Evolutionary conservation across 1,284 basidiomycete species (phyloP).

Genomic region (Pyrrhoderma noxium): DNA sequence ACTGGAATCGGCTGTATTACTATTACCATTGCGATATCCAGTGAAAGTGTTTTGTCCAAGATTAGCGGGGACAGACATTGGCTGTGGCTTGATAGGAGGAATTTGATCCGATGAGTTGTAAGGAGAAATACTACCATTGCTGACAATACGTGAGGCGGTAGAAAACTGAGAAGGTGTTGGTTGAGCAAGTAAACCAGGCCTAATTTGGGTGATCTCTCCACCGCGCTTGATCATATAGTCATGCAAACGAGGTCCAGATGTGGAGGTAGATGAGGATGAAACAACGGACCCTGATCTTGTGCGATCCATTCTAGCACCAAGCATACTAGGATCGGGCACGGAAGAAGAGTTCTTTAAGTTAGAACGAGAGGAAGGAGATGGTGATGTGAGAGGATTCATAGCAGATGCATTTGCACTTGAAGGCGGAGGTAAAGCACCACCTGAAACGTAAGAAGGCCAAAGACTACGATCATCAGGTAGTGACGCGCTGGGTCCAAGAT

Average conservation of each 20-base stretch:
- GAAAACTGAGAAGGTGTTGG: conserved; percentile 23
- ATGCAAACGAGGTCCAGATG: conserved; percentile 51
- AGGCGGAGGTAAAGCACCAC: conserved; percentile 58
- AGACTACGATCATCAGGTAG: conserved; percentile 88
- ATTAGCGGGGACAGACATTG: conserved; percentile 12
- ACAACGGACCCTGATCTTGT: conserved; percentile 34
- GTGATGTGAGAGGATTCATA: conserved; percentile 6
- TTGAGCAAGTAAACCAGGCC: conserved; percentile 20
- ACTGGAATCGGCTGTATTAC: conserved; percentile 23
- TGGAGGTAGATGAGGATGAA: conserved; percentile 27
- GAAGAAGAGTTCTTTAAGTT: conserved; percentile 9
- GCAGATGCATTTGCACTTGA: conserved; percentile 20
- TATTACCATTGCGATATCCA: conserved; percentile 6
- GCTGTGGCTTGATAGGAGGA: conserved; percentile 7
- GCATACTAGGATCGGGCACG: conserved; percentile 1
- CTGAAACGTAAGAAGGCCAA: conserved; percentile 75
- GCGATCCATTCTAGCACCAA: not conserved
- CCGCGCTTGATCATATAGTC: conserved; percentile 47
- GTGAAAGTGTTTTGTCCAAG: not conserved
- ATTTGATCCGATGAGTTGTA: not conserved
- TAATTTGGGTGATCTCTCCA: conserved; percentile 24
- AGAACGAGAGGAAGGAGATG: conserved; percentile 9
- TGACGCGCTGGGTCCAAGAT: conserved; percentile 71
- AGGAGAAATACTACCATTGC: conserved; percentile 9
- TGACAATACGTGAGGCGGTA: conserved; percentile 40